Evolutionary conservation across 2,329 filamentous ascomycete species (phyloP).

Genomic region (Apiospora saccharicola): DNA sequence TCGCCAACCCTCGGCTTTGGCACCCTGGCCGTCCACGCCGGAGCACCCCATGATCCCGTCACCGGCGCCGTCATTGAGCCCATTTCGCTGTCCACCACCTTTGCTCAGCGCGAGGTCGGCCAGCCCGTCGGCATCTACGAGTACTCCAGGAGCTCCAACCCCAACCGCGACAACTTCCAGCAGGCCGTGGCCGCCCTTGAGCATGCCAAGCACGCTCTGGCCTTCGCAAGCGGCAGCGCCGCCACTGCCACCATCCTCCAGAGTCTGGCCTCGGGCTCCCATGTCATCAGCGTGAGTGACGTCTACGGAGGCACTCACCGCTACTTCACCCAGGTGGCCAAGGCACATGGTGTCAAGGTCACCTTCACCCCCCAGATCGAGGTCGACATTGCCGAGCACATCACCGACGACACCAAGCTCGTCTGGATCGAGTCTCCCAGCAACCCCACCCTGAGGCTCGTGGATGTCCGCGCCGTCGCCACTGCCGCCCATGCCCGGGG

Average conservation of each 20-base stretch:
- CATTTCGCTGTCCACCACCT: slow-evolving; percentile 96
- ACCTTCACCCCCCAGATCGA: slow-evolving; percentile 95
- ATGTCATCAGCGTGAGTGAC: slow-evolving; percentile 95
- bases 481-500: slow-evolving; percentile 85
- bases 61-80: slow-evolving; percentile 96
- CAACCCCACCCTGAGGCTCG: slow-evolving; percentile 91
- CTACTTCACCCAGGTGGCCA: slow-evolving; percentile 98
- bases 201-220: slow-evolving; percentile 89
- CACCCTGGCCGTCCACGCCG: slow-evolving; percentile 93
- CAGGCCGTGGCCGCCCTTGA: slow-evolving; percentile 89
- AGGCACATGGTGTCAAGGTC: slow-evolving; percentile 91
- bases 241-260: slow-evolving; percentile 94
- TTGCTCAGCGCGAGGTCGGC: slow-evolving; percentile 88
- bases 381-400: slow-evolving; percentile 83
- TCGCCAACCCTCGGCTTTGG: slow-evolving; percentile 84
- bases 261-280: slow-evolving; percentile 86
- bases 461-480: slow-evolving; percentile 89
- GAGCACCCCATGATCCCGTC: slow-evolving; percentile 85
- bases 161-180: slow-evolving; percentile 96
- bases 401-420: slow-evolving; percentile 87
- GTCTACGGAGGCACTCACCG: slow-evolving; percentile 98
- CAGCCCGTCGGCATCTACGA: slow-evolving; percentile 89
- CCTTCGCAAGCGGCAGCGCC: slow-evolving; percentile 92
- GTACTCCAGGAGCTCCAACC: slow-evolving; percentile 93
- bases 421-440: slow-evolving; percentile 97